A percentile compares a stretch with the other conserved stretches of the same genome.
phyloP scores from a whole-genome alignment of 495 filamentous ascomycete genomes.

The Mycothermus thermophilus region DNA sequence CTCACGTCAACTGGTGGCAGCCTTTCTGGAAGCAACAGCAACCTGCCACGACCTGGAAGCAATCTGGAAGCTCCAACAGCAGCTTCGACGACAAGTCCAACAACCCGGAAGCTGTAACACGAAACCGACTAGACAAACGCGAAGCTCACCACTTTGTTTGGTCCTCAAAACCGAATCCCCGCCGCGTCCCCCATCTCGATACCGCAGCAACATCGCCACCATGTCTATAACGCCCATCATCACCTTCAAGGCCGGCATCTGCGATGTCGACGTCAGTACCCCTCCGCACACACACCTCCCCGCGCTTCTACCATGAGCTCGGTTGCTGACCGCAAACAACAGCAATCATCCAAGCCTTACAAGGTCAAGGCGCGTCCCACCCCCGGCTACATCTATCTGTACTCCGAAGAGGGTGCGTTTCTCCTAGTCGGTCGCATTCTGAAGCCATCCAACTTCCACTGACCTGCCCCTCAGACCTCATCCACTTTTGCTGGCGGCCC shows the following conservation, averaged over 20 bases:
- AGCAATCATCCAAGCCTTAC: slow-evolving; percentile 47
- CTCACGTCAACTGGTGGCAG: slow-evolving; percentile 3
- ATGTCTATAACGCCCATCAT: slow-evolving; percentile 82
- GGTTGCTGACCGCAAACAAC: slow-evolving; percentile 14
- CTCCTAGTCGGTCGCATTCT: neutral
- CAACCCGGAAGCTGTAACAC: no score
- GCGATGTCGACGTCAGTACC: slow-evolving; percentile 63
- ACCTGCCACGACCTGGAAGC: no score
- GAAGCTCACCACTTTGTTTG: no score
- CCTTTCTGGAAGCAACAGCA: no score
- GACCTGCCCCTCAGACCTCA: slow-evolving; percentile 44
- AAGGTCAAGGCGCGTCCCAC: slow-evolving; percentile 54
- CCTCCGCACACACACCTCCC: neutral
- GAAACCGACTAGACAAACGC: no score
- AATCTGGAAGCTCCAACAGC: neutral
- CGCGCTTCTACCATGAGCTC: neutral
- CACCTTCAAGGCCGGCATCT: slow-evolving; percentile 93
- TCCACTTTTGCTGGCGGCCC: slow-evolving; percentile 92
- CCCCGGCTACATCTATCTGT: slow-evolving; percentile 87
- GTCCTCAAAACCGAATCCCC: no score
- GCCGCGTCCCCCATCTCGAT: no score
- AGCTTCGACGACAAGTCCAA: no score
- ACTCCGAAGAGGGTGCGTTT: slow-evolving; percentile 66
- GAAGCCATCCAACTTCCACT: slow-evolving; percentile 5
- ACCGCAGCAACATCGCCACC: no score